A percentile compares a stretch with the other conserved stretches of the same genome.
These are phyloP conservation scores for Peronospora destructor DNA, from an alignment of 352 stramenopile genomes.

Conservation along the genomic window DNA sequence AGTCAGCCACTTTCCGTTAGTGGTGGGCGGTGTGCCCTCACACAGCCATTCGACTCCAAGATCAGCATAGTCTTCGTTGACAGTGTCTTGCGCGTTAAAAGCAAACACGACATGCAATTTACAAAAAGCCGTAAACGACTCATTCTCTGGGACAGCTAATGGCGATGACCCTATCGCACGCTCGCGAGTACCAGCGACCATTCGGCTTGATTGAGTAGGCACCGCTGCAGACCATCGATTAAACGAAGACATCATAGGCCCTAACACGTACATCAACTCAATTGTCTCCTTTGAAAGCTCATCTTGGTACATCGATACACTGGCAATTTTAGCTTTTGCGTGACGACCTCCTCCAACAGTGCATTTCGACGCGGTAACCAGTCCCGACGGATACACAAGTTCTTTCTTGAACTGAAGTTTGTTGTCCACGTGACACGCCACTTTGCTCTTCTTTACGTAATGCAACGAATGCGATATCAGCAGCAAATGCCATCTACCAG, in stretches of 20 bases:
- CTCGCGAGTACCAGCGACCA: slow-evolving; percentile 52
- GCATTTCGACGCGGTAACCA: slow-evolving; percentile 72
- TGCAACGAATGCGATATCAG: slow-evolving; percentile 72
- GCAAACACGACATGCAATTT: slow-evolving; percentile 72
- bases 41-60: slow-evolving; percentile 65
- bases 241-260: slow-evolving; percentile 55
- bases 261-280: slow-evolving; percentile 51
- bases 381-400: slow-evolving; percentile 64
- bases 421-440: slow-evolving; percentile 64
- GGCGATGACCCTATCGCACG: slow-evolving; percentile 34
- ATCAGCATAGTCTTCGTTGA: slow-evolving; percentile 51
- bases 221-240: slow-evolving; percentile 37
- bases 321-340: slow-evolving; percentile 43
- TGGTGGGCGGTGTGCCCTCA: slow-evolving; percentile 40
- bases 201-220: slow-evolving; percentile 18
- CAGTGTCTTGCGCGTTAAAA: slow-evolving; percentile 55
- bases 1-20: slow-evolving; percentile 54
- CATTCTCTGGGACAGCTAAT: slow-evolving; percentile 35
- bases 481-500: slow-evolving; percentile 61
- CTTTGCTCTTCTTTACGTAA: slow-evolving; percentile 82
- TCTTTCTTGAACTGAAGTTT: slow-evolving; percentile 63
- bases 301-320: slow-evolving; percentile 76
- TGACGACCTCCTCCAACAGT: slow-evolving; percentile 48
- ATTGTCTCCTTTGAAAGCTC: slow-evolving; percentile 50
- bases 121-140: slow-evolving; percentile 33